Evolutionary conservation across 352 stramenopile genomes (phyloP).

Genomic region (Phytophthora rubi): DNA sequence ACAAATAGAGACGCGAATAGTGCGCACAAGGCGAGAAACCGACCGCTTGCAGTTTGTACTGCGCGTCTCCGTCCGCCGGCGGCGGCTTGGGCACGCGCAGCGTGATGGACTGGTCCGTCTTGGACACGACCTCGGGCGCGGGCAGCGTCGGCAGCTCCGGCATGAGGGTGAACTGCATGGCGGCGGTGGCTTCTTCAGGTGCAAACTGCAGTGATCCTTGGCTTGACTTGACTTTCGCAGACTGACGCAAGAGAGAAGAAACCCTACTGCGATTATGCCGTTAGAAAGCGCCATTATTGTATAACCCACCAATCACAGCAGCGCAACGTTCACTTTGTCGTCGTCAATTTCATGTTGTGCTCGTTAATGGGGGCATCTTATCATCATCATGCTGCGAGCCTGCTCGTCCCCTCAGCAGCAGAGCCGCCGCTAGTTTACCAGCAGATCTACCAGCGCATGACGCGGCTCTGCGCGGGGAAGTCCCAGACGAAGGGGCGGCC

Average conservation of each 20-base stretch:
- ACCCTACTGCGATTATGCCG: not conserved
- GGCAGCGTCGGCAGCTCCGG: constrained; percentile 65
- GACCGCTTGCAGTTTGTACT: constrained; percentile 65
- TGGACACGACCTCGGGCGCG: constrained; percentile 68
- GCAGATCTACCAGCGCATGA: constrained; percentile 68
- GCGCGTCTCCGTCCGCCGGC: constrained; percentile 39
- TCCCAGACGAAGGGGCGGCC: constrained; percentile 77
- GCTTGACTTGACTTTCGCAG: constrained; percentile 11
- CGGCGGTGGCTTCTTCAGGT: not conserved
- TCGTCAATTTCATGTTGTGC: constrained; percentile 24
- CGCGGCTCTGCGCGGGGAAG: constrained; percentile 63
- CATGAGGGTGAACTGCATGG: constrained; percentile 60
- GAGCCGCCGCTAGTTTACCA: constrained; percentile 7
- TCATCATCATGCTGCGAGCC: constrained; percentile 11
- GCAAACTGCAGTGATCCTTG: not conserved
- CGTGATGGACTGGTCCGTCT: constrained; percentile 80
- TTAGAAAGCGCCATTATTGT: constrained; percentile 3
- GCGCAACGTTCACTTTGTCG: constrained; percentile 3
- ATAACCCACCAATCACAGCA: constrained; percentile 2
- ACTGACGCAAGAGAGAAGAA: constrained; percentile 15
- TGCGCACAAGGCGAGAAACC: constrained; percentile 4
- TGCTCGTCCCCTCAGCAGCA: no score
- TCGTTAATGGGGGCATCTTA: constrained; percentile 17
- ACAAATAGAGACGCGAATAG: not conserved
- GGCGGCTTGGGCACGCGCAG: constrained; percentile 51